Evolutionary conservation across 345 rosid species (phyloP), one percentile per base, ranked within the genome.

Genomic region (Pugionium dolabratum): DNA sequence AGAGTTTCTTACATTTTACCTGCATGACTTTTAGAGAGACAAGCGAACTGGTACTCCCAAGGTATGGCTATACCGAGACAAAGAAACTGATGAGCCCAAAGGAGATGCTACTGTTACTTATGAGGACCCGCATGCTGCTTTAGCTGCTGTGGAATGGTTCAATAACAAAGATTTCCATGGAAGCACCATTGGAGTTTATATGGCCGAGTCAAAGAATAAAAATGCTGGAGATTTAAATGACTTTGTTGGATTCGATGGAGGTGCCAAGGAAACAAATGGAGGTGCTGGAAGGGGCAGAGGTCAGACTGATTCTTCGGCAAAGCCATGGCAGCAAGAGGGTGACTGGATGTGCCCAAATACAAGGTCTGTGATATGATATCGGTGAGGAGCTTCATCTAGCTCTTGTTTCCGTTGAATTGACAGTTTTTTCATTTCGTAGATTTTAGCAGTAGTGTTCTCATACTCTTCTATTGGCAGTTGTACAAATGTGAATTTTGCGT

Each of bases 341-440:
- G 97, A 94, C 73, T 94, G 99, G 99, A 58, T 80, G 76, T 94
- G 99, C 82, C 93, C 97, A 33, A 94, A 94, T 91, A 88, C 97
- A 91, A 94, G 99, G 99, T 91, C 97, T 91, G 97, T 94, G 97
- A 83, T 94, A 81, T 90, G 93, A 95, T 55, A 85, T 89, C 74
- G 97, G 99, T 91, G 99, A 94, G 99, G 96, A 75, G 87, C 97
- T 80, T 83, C 78, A 78, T 83, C 96, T 84, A 85, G 82, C 83
- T 83, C 89, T 77, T 79, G 60, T 74, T 72, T 79, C 18, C 18
- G 65, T 59, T 56, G 58, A 30, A 30, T 34, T 59, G 28, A 32
- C 25, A n/a, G 49, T 1, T 26, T 37, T 33, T 52, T 37, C n/a
- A 9, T 27, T 62, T 44, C 7, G 3, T 73, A 8, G 51, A 56